Base-by-base conservation (phyloP, 2,329 filamentous ascomycete genomes). In the Diaporthe humulicola region DNA sequence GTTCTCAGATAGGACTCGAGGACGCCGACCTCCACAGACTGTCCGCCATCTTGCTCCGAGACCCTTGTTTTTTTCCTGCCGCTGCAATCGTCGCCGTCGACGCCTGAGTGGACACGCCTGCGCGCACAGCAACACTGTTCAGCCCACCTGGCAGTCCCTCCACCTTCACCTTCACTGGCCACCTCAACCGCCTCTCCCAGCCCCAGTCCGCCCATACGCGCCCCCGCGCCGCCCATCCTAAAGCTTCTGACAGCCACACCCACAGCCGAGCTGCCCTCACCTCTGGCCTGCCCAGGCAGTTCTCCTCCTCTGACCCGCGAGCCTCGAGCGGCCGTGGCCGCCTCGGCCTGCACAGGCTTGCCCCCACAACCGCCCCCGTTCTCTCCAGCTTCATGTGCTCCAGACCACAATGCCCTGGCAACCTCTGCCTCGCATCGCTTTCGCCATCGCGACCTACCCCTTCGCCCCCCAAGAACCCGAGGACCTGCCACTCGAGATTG, bases 341-440 rank as follows among this genome's bases (percentile, higher is more conserved):
- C 57, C 57, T 42, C 70, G 57, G 42, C 70, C 70, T 64, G 45
- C n/a, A 64, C 19, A 40, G 56, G 54, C 57, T 61, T 54, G 45
- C 57, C 57, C 58, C 56, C 45, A 61, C 48, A 38, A 52, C 15
- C 56, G 36, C 57, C 57, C 7, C 58, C 57, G n/a, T 42, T n/a
- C 10, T 52, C 33, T 64, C 42, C 73, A 76, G 54, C 74, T 76
- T 76, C 67, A 76, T 76, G 74, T 72, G 72, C 72, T 58, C 74
- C 60, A 60, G 72, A 61, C 33, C 78, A 83, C 86, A 85, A 98
- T 98, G 96, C 95, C 96, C 90, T 99, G 97, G 97, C 93, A 94
- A 90, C 96, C 97, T 81, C 91, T 99, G 84, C 95, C 96, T 85
- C 94, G 95, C 81, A 98, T 99, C 88, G 97, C 96, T 82, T 99